phyloP scores from a whole-genome alignment of 306 rosid genomes.

The Lupinus albus region DNA sequence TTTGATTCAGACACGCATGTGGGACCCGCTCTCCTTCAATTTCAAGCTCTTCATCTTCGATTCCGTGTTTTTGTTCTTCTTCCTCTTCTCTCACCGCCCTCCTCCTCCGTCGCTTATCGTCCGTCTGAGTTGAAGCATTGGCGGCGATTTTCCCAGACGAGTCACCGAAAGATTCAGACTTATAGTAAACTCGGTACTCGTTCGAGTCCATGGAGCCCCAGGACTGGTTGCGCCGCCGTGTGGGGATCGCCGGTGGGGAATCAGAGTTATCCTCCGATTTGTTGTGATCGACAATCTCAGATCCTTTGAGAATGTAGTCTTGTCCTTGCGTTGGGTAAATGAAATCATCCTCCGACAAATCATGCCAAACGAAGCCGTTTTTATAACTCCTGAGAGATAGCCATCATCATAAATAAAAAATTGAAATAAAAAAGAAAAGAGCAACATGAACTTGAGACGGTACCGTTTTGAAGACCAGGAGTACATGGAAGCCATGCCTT shows the following conservation, averaged over 20 bases:
- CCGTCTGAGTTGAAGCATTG: conserved; percentile 92
- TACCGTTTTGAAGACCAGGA: conserved; percentile 98
- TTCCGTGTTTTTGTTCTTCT: conserved; percentile 43
- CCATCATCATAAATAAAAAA: background rate
- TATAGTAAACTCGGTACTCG: conserved; percentile 91
- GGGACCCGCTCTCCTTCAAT: conserved; percentile 39
- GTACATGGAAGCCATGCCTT: conserved; percentile 73
- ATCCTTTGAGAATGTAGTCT: conserved; percentile 92
- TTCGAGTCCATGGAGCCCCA: conserved; percentile 83
- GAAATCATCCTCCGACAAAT: conserved; percentile 85
- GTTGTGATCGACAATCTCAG: conserved; percentile 66
- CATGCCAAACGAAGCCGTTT: conserved; percentile 96
- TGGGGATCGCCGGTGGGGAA: background rate
- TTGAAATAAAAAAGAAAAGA: background rate
- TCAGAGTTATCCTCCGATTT: conserved; percentile 60
- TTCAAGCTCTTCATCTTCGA: conserved; percentile 37
- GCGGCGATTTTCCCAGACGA: conserved; percentile 69
- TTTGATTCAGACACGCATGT: conserved; percentile 43
- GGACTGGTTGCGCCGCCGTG: conserved; percentile 49
- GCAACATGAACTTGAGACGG: conserved; percentile 1
- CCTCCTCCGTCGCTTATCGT: conserved; percentile 74
- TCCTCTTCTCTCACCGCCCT: conserved; percentile 45
- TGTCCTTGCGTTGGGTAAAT: conserved; percentile 85
- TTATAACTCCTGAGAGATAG: conserved; percentile 65
- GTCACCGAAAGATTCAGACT: conserved; percentile 73